Percentiles rank a stretch among this genome's conserved stretches.
phyloP scores from a whole-genome alignment of 148 eudicot genomes.

The Vaccinium darrowii region DNA sequence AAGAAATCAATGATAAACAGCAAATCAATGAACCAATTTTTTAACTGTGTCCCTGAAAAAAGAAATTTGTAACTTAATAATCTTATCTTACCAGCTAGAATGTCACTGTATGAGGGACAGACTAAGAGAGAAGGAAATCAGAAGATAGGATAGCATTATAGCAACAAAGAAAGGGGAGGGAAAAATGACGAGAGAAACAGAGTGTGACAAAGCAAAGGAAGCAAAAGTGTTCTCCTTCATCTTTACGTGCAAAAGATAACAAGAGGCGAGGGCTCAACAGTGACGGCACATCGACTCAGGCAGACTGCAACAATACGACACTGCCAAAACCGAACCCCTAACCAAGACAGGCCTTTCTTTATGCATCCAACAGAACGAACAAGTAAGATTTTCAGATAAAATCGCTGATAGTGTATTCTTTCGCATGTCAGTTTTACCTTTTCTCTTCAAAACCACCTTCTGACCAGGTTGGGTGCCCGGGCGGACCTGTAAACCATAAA shows the following conservation, averaged over 20 bases:
- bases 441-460: slow-evolving; percentile 85
- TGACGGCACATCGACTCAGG: neutral
- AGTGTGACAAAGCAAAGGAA: neutral
- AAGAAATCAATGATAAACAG: too few species aligned
- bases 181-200: neutral
- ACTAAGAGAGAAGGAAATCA: neutral
- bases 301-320: neutral
- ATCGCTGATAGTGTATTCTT: neutral
- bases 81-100: neutral
- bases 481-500: slow-evolving; percentile 55
- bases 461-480: slow-evolving; percentile 98
- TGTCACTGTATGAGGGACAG: neutral
- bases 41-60: too few species aligned
- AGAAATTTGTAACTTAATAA: neutral
- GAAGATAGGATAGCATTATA: neutral
- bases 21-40: too few species aligned
- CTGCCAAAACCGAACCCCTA: neutral
- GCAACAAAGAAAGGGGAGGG: neutral
- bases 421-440: slow-evolving; percentile 52
- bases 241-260: neutral
- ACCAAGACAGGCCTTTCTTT: neutral
- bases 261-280: neutral
- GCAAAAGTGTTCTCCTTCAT: neutral
- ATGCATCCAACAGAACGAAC: neutral
- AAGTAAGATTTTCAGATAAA: neutral